phyloP scores from a whole-genome alignment of 805 yeast genomes.

The Lachancea lanzarotensis region DNA sequence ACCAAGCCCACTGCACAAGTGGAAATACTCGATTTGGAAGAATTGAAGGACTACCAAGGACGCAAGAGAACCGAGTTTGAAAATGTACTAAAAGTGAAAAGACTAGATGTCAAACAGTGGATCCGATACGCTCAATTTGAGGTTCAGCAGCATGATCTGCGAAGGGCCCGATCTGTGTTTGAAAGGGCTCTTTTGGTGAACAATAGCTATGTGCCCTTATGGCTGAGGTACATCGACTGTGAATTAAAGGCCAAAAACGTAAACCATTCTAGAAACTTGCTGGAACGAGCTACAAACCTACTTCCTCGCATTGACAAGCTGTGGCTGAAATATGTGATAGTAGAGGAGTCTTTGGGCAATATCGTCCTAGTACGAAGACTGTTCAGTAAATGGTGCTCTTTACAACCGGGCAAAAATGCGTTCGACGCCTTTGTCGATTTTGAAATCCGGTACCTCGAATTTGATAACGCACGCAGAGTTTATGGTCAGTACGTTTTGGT shows the following conservation, averaged over 20 bases:
- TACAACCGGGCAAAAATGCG: slow-evolving; percentile 63
- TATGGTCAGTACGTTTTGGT: slow-evolving; percentile 50
- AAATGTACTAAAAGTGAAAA: slow-evolving; percentile 76
- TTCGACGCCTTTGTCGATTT: slow-evolving; percentile 73
- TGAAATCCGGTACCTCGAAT: slow-evolving; percentile 60
- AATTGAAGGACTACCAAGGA: slow-evolving; percentile 66
- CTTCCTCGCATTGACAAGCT: slow-evolving; percentile 78
- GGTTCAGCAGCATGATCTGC: slow-evolving; percentile 65
- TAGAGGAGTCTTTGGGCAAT: slow-evolving; percentile 74
- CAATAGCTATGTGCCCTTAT: slow-evolving; percentile 67
- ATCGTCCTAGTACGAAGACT: slow-evolving; percentile 53
- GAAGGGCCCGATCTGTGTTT: slow-evolving; percentile 77
- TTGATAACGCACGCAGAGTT: slow-evolving; percentile 50
- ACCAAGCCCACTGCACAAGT: slow-evolving; percentile 28
- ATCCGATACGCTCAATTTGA: slow-evolving; percentile 87
- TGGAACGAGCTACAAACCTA: slow-evolving; percentile 67
- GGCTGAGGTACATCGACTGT: slow-evolving; percentile 76
- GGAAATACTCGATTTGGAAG: slow-evolving; percentile 68
- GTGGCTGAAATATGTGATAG: slow-evolving; percentile 77
- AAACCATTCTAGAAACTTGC: slow-evolving; percentile 81
- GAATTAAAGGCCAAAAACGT: slow-evolving; percentile 68
- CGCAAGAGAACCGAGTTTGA: slow-evolving; percentile 79
- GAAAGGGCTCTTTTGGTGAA: slow-evolving; percentile 83
- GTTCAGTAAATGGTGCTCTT: slow-evolving; percentile 72
- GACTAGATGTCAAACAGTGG: slow-evolving; percentile 84